phyloP scores from a whole-genome alignment of 352 stramenopile species.

The Phytophthora podocarpi region DNA sequence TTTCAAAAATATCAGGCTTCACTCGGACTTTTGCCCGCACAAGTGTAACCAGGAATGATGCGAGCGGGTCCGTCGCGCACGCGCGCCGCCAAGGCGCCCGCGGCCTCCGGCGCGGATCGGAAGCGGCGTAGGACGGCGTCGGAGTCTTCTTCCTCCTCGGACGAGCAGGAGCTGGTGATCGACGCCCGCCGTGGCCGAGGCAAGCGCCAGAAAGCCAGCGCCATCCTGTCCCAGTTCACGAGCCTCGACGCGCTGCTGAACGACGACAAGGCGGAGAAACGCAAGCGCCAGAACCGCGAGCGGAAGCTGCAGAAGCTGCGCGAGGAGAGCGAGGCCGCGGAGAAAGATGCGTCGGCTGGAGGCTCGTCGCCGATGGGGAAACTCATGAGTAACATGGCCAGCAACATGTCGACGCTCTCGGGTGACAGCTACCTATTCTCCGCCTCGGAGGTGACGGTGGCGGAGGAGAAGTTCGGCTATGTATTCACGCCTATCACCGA shows the following conservation, averaged over 20 bases:
- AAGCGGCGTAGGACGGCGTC: conserved; percentile 16
- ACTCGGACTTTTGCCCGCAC: too few species aligned
- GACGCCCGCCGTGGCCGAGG: conserved; percentile 48
- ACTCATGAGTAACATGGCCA: conserved; percentile 74
- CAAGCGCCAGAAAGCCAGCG: conserved; percentile 35
- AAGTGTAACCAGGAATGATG: conserved; percentile 5
- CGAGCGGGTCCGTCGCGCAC: conserved; percentile 6
- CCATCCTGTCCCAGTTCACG: conserved; percentile 67
- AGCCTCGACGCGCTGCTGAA: conserved; percentile 78
- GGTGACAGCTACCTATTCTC: conserved; percentile 68
- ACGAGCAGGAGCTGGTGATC: conserved; percentile 50
- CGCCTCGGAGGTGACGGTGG: conserved; percentile 37
- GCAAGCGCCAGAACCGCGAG: conserved; percentile 60
- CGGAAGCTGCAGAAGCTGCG: conserved; percentile 63
- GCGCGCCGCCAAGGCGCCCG: conserved; percentile 12
- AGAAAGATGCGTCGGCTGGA: conserved; percentile 9
- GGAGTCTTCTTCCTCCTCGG: conserved; percentile 28
- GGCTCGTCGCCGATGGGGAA: conserved; percentile 50
- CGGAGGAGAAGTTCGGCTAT: conserved; percentile 81
- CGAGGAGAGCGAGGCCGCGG: conserved; percentile 48
- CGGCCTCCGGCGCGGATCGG: background rate
- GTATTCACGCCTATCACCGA: conserved; percentile 81
- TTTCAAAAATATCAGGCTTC: too few species aligned
- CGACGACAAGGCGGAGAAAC: conserved; percentile 61
- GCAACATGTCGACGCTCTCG: conserved; percentile 72